Evolutionary conservation across 139 green algal species (phyloP).

Genomic region (Gonium pectorale): DNA sequence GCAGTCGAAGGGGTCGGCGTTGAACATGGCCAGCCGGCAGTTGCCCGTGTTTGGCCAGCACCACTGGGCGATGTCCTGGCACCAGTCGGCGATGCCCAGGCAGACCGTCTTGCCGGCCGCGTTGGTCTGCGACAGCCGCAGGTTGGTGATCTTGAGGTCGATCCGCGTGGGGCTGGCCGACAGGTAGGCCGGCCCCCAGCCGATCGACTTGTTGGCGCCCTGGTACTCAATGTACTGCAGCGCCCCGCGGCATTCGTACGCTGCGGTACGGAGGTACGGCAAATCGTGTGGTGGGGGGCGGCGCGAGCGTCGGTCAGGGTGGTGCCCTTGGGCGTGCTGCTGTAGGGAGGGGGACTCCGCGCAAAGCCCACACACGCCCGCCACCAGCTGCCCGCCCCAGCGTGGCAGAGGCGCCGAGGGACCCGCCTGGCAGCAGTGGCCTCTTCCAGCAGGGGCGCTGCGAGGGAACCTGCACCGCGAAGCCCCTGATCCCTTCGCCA

Average conservation of each 20-base stretch:
- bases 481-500: too few relatives aligned
- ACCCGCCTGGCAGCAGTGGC: too few relatives aligned
- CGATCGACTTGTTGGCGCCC: slow-evolving; percentile 5
- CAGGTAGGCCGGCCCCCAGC: slow-evolving; percentile 18
- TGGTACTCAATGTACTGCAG: slow-evolving; percentile 40
- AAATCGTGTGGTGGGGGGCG: not conserved
- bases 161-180: not conserved
- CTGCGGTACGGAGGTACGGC: not conserved
- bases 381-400: not conserved
- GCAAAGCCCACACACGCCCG: not conserved
- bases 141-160: slow-evolving; percentile 46
- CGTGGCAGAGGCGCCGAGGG: too few relatives aligned
- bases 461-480: too few relatives aligned
- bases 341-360: not conserved
- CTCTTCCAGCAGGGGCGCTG: too few relatives aligned
- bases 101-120: slow-evolving; percentile 22
- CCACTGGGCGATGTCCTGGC: not conserved
- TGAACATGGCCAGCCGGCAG: slow-evolving; percentile 43
- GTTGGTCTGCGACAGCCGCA: slow-evolving; percentile 8
- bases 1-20: slow-evolving; percentile 39
- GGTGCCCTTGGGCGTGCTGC: not conserved
- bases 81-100: slow-evolving; percentile 17
- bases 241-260: not conserved
- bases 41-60: slow-evolving; percentile 38
- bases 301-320: not conserved